Evolutionary conservation across 352 stramenopile species (phyloP).

Genomic region (Globisporangium irregulare): DNA sequence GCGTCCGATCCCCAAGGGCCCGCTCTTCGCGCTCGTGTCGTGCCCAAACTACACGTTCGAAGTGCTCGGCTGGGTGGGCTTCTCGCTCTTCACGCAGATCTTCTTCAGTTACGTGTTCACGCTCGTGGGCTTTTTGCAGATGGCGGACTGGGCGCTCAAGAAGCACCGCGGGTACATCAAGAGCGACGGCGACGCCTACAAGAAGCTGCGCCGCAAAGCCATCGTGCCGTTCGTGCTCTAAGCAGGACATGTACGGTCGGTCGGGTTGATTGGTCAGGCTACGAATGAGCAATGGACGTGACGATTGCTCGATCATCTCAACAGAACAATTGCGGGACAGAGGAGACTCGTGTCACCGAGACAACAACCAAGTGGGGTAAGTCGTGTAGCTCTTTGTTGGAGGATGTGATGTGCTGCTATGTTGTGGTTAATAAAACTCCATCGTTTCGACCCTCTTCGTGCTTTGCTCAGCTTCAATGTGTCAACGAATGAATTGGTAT

Average conservation of each 20-base stretch:
- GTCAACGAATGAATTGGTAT: too few species aligned
- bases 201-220: slow-evolving; percentile 81
- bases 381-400: background rate
- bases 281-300: background rate
- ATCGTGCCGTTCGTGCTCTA: slow-evolving; percentile 86
- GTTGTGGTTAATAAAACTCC: background rate
- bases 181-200: slow-evolving; percentile 84
- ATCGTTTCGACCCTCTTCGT: background rate
- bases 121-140: slow-evolving; percentile 81
- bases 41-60: slow-evolving; percentile 92
- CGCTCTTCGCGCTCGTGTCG: slow-evolving; percentile 81
- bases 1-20: slow-evolving; percentile 63
- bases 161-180: slow-evolving; percentile 89
- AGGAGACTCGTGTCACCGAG: background rate
- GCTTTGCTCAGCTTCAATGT: background rate
- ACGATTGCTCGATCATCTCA: background rate
- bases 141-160: slow-evolving; percentile 88
- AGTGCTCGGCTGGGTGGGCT: slow-evolving; percentile 86
- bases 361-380: background rate
- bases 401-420: background rate
- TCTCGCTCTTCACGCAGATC: slow-evolving; percentile 85
- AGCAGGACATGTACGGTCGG: slow-evolving; percentile 12
- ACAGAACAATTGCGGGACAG: background rate
- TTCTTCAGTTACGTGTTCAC: slow-evolving; percentile 85
- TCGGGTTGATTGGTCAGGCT: background rate